phyloP scores from a whole-genome alignment of 1,284 basidiomycete species.

The Laetiporus sulphureus region DNA sequence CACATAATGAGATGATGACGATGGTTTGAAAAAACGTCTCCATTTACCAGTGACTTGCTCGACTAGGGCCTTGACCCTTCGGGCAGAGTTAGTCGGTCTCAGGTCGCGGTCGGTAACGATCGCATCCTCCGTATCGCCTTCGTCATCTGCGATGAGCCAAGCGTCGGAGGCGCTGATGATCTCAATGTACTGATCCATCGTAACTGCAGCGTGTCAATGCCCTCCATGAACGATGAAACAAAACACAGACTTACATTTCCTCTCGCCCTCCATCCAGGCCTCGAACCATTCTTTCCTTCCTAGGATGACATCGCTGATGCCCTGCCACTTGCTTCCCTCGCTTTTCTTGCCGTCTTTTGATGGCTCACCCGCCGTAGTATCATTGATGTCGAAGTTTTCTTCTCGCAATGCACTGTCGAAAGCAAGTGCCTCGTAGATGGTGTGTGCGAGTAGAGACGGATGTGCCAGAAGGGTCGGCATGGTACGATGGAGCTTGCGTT shows the following conservation, averaged over 20 bases:
- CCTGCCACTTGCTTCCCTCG: slow-evolving; percentile 64
- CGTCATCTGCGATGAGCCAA: slow-evolving; percentile 81
- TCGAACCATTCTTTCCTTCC: slow-evolving; percentile 86
- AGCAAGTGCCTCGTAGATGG: slow-evolving; percentile 84
- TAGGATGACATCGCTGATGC: slow-evolving; percentile 77
- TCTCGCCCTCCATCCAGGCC: slow-evolving; percentile 84
- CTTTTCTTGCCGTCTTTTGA: slow-evolving; percentile 17
- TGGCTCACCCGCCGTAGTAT: slow-evolving; percentile 33
- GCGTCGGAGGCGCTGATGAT: slow-evolving; percentile 80
- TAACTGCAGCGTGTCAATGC: slow-evolving; percentile 39
- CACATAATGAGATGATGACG: too few species aligned
- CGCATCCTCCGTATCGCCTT: slow-evolving; percentile 41
- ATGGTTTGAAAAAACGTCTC: too few species aligned
- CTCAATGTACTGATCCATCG: slow-evolving; percentile 74
- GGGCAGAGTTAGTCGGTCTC: slow-evolving; percentile 72
- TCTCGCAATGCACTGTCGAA: slow-evolving; percentile 85
- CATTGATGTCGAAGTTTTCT: slow-evolving; percentile 59
- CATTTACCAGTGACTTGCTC: slow-evolving; percentile 80
- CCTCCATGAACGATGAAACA: background rate
- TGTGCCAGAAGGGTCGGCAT: slow-evolving; percentile 72
- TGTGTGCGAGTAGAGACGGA: slow-evolving; percentile 88
- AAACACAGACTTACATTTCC: slow-evolving; percentile 56
- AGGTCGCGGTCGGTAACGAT: slow-evolving; percentile 33
- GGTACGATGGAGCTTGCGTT: slow-evolving; percentile 67
- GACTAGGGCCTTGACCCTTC: slow-evolving; percentile 75